A percentile compares a stretch with the other conserved stretches of the same genome.
Evolutionary conservation across 768 basidiomycete genomes (phyloP).

Genomic region (Tulasnella sp.): DNA sequence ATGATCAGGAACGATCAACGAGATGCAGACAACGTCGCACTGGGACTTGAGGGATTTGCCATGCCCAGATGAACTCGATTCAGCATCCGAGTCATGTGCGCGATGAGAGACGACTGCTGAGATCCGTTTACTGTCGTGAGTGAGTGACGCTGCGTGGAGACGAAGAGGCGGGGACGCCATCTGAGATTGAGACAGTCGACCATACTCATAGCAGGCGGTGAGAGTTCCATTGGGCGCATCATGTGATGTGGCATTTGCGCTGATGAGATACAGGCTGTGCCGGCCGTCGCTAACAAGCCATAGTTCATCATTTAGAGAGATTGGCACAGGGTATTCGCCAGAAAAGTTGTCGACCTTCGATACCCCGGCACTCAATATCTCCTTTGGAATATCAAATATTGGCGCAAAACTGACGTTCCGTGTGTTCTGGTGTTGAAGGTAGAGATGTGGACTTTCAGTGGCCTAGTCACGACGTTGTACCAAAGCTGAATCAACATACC

Average conservation of each 20-base stretch:
- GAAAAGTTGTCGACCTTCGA: neutral
- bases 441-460: neutral
- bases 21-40: conserved; percentile 7
- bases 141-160: conserved; percentile 2
- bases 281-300: conserved; percentile 59
- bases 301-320: conserved; percentile 40
- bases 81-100: neutral
- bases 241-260: neutral
- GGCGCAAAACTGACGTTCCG: conserved; percentile 10
- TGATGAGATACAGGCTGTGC: conserved; percentile 54
- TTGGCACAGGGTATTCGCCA: conserved; percentile 66
- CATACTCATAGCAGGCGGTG: neutral
- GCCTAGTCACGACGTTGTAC: neutral
- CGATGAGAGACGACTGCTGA: conserved; percentile 3
- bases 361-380: neutral
- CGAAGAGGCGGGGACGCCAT: conserved; percentile 6
- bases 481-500: conserved; percentile 37
- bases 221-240: neutral
- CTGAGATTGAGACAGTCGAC: neutral
- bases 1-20: neutral
- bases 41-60: neutral
- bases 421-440: neutral
- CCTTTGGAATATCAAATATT: conserved; percentile 17
- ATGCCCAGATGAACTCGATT: neutral
- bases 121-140: neutral